Evolutionary conservation across 2,329 filamentous ascomycete genomes (phyloP).

Genomic region (Cladosporium cucumerinum): DNA sequence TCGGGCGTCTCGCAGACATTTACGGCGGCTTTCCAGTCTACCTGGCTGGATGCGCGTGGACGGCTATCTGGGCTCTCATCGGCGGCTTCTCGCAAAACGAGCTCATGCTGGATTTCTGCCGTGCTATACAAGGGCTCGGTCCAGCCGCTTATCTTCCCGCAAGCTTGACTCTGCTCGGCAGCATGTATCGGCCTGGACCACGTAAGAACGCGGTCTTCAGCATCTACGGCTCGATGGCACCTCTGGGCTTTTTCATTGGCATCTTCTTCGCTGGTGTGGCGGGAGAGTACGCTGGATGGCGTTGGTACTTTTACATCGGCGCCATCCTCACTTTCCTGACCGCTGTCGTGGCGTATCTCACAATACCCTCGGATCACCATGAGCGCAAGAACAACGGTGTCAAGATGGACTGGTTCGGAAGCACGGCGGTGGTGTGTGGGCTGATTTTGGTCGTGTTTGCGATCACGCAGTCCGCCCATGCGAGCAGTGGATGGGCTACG

Average conservation of each 20-base stretch:
- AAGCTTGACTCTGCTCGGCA: slow-evolving; percentile 34
- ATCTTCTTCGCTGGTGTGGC: slow-evolving; percentile 63
- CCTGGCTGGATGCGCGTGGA: slow-evolving; percentile 53
- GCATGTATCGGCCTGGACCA: slow-evolving; percentile 36
- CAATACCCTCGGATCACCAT: slow-evolving; percentile 49
- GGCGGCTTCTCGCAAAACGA: slow-evolving; percentile 33
- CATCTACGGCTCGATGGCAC: slow-evolving; percentile 51
- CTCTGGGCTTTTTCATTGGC: slow-evolving; percentile 57
- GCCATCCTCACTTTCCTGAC: slow-evolving; percentile 51
- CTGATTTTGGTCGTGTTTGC: slow-evolving; percentile 70
- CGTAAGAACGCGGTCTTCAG: slow-evolving; percentile 37
- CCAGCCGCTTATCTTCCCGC: slow-evolving; percentile 36
- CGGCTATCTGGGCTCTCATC: slow-evolving; percentile 32
- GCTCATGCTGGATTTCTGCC: slow-evolving; percentile 36
- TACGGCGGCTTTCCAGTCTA: slow-evolving; percentile 62
- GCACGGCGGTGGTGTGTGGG: slow-evolving; percentile 59
- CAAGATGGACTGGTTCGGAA: slow-evolving; percentile 68
- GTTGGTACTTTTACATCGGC: slow-evolving; percentile 68
- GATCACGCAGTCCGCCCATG: slow-evolving; percentile 69
- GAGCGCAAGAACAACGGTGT: slow-evolving; percentile 39
- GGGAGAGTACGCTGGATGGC: slow-evolving; percentile 55
- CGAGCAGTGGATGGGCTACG: slow-evolving; percentile 66
- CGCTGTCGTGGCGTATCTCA: slow-evolving; percentile 43
- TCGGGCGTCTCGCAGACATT: slow-evolving; percentile 50
- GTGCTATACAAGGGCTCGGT: slow-evolving; percentile 37